These are phyloP conservation scores for Bruguiera parviflora DNA, from an alignment of 345 rosid genomes.

Conservation along the genomic window DNA sequence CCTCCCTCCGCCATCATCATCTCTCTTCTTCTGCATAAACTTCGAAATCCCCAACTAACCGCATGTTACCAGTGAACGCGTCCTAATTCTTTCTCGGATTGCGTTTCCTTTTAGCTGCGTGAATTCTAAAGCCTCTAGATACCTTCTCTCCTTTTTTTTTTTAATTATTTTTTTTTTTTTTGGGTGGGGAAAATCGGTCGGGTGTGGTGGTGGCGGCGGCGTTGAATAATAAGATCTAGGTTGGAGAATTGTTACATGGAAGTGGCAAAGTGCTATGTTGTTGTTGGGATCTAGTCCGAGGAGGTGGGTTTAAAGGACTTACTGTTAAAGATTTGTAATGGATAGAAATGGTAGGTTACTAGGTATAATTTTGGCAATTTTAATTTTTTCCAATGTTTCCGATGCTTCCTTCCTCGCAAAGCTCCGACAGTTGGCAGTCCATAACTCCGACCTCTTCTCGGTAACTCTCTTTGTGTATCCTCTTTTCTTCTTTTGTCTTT, in stretches of 20 bases:
- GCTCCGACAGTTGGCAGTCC: conserved; percentile 31
- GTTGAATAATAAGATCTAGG: background rate
- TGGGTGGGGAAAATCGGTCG: no score
- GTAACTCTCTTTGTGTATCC: conserved; percentile 26
- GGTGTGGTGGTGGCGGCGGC: background rate
- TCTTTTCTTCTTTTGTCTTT: background rate
- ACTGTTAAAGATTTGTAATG: conserved; percentile 12
- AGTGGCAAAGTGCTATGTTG: background rate
- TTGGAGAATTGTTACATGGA: background rate
- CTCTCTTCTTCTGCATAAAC: no score
- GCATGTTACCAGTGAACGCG: background rate
- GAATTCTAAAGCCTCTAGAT: conserved; percentile 13
- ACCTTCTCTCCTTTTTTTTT: background rate
- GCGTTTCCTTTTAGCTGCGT: background rate
- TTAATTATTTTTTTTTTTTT: no score
- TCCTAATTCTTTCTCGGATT: background rate
- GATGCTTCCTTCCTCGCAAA: conserved; percentile 26
- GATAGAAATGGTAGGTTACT: conserved; percentile 9
- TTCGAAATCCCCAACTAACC: background rate
- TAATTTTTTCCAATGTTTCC: conserved; percentile 41
- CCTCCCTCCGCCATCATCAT: no score
- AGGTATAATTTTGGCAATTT: conserved; percentile 15
- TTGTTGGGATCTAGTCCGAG: conserved; percentile 1
- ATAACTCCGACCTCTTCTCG: conserved; percentile 23
- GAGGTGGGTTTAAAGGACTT: background rate